These are phyloP conservation scores for Starmerella kuoi DNA, from an alignment of 805 yeast genomes.

Conservation along the genomic window DNA sequence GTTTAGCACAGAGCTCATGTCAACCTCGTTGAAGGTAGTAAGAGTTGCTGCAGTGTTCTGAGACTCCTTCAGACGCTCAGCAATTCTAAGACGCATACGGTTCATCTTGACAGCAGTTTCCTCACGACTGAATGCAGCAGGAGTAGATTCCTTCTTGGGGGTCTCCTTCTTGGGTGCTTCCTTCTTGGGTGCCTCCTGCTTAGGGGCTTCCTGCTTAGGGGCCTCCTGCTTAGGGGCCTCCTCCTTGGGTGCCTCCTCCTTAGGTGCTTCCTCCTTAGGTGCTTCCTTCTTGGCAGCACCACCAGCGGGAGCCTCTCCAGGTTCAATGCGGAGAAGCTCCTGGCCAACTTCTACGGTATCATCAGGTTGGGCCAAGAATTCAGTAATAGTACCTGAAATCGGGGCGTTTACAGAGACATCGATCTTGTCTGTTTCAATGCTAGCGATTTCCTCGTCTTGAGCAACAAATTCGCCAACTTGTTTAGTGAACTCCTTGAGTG, in stretches of 20 bases:
- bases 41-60: slow-evolving; percentile 97
- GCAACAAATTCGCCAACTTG: slow-evolving; percentile 79
- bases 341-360: slow-evolving; percentile 96
- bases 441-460: slow-evolving; percentile 82
- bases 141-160: slow-evolving; percentile 29
- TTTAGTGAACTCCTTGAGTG: slow-evolving; percentile 48
- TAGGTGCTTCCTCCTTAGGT: slow-evolving; percentile 4
- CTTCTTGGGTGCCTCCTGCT: slow-evolving; percentile 28
- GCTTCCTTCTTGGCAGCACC: slow-evolving; percentile 29
- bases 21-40: slow-evolving; percentile 96
- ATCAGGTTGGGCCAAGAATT: slow-evolving; percentile 68
- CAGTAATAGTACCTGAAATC: slow-evolving; percentile 75
- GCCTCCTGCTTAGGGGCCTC: slow-evolving; percentile 27
- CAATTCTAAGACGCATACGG: slow-evolving; percentile 97
- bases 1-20: slow-evolving; percentile 82
- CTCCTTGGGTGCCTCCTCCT: slow-evolving; percentile 22
- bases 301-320: slow-evolving; percentile 56
- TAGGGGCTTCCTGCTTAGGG: slow-evolving; percentile 22
- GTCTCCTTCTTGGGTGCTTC: slow-evolving; percentile 22
- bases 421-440: slow-evolving; percentile 96
- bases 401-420: slow-evolving; percentile 97
- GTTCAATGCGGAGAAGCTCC: slow-evolving; percentile 75
- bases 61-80: slow-evolving; percentile 97
- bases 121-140: slow-evolving; percentile 51
- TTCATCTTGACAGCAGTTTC: slow-evolving; percentile 96